A percentile compares a stretch with the other conserved stretches of the same genome.
Conservation (phyloP, 1,284 basidiomycete genomes). For the Cerioporus squamosus region DNA sequence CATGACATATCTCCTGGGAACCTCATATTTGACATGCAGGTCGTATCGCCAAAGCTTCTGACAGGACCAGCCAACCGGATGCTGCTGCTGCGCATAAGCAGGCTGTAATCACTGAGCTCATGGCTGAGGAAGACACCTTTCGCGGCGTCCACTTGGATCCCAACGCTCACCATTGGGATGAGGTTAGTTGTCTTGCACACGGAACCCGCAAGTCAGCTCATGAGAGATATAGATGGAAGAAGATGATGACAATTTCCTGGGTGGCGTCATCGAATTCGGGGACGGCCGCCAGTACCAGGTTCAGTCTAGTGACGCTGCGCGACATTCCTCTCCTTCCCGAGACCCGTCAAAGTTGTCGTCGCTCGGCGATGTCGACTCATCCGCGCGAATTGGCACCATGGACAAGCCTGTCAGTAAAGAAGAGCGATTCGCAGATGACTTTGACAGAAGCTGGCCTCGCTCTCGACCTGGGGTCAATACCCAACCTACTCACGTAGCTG, state of each 20-base stretch:
- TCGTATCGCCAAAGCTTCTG: slow-evolving; percentile 31
- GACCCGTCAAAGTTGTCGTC: slow-evolving; percentile 15
- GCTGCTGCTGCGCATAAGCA: slow-evolving; percentile 57
- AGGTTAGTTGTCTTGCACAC: slow-evolving; percentile 58
- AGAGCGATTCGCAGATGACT: slow-evolving; percentile 86
- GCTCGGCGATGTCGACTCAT: not conserved
- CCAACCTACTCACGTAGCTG: slow-evolving; percentile 36
- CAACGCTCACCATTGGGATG: slow-evolving; percentile 95
- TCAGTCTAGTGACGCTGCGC: slow-evolving; percentile 49
- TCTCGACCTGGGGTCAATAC: slow-evolving; percentile 38
- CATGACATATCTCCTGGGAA: not conserved
- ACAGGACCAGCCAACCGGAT: slow-evolving; percentile 37
- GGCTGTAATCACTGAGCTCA: slow-evolving; percentile 65
- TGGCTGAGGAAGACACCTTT: slow-evolving; percentile 88
- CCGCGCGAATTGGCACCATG: slow-evolving; percentile 9
- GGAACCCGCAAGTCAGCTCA: slow-evolving; percentile 5
- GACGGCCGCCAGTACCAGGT: slow-evolving; percentile 90
- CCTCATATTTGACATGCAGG: slow-evolving; percentile 29
- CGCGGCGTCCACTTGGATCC: slow-evolving; percentile 90
- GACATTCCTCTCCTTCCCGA: slow-evolving; percentile 17
- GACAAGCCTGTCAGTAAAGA: slow-evolving; percentile 65
- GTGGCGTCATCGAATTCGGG: slow-evolving; percentile 90
- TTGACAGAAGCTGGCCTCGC: slow-evolving; percentile 91
- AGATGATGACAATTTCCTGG: slow-evolving; percentile 89
- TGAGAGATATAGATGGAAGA: slow-evolving; percentile 71